Evolutionary conservation across 139 green algal genomes (phyloP).

Genomic region (Asterochloris erici): DNA sequence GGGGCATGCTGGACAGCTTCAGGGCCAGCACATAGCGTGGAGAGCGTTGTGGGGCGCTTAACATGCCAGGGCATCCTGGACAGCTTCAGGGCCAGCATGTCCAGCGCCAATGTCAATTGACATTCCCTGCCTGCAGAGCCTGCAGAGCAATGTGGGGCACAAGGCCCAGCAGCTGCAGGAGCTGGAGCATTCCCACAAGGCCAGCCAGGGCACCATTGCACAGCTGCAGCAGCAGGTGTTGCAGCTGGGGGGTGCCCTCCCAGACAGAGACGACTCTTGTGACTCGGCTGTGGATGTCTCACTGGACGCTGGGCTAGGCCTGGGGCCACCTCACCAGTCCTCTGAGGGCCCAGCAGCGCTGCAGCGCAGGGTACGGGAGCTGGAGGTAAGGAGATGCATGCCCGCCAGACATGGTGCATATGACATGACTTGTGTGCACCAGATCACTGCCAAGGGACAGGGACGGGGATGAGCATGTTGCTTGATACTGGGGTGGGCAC

Average conservation of each 20-base stretch:
- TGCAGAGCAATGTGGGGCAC: neutral
- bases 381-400: neutral
- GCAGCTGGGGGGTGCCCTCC: neutral
- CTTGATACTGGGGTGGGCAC: too few relatives aligned
- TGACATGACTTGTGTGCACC: neutral
- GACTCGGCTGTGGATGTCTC: constrained; percentile 16
- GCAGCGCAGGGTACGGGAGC: constrained; percentile 1
- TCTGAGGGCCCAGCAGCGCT: constrained; percentile 2
- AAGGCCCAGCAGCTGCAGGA: constrained; percentile 13
- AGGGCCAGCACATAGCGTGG: neutral
- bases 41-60: too few relatives aligned
- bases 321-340: neutral
- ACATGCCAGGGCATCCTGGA: too few relatives aligned
- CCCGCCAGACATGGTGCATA: neutral
- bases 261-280: neutral
- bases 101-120: neutral
- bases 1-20: too few relatives aligned
- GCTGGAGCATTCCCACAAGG: neutral
- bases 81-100: neutral
- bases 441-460: too few relatives aligned
- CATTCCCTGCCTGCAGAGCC: neutral
- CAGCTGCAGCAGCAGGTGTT: neutral
- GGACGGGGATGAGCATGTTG: too few relatives aligned
- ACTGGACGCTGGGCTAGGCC: constrained; percentile 1
- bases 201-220: neutral